Conservation (phyloP, 2,329 filamentous ascomycete genomes). For the Fonsecaea pugnacius region DNA sequence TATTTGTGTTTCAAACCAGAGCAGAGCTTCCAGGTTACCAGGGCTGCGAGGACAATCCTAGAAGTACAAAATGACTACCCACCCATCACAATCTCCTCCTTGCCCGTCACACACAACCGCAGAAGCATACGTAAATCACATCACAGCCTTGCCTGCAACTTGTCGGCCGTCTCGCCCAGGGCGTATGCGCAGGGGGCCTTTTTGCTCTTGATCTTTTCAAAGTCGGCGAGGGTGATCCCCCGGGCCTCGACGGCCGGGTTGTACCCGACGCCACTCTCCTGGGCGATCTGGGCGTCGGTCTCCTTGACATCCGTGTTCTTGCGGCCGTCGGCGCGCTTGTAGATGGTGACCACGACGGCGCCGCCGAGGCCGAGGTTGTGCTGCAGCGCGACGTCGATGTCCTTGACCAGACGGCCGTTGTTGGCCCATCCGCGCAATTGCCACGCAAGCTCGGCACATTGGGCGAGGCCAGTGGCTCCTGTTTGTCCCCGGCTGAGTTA, state of each 20-base stretch:
- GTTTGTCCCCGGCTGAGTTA: neutral
- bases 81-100: no score
- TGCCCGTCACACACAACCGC: no score
- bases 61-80: no score
- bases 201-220: conserved; percentile 71
- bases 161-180: conserved; percentile 72
- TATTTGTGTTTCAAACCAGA: no score
- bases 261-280: conserved; percentile 74
- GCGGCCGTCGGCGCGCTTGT: conserved; percentile 76
- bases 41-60: no score
- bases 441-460: conserved; percentile 97
- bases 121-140: no score
- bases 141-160: conserved; percentile 70
- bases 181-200: conserved; percentile 73
- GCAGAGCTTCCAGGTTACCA: no score
- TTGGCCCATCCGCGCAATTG: conserved; percentile 95
- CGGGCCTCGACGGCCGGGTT: conserved; percentile 89
- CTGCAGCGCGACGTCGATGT: conserved; percentile 76
- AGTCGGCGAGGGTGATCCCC: conserved; percentile 80
- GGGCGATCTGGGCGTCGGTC: conserved; percentile 66
- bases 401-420: conserved; percentile 70
- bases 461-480: conserved; percentile 80
- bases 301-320: conserved; percentile 61
- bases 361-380: conserved; percentile 93
- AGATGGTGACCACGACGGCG: conserved; percentile 87